Evolutionary conservation across 2,329 filamentous ascomycete species (phyloP).

Genomic region (Microdochium bolleyi): DNA sequence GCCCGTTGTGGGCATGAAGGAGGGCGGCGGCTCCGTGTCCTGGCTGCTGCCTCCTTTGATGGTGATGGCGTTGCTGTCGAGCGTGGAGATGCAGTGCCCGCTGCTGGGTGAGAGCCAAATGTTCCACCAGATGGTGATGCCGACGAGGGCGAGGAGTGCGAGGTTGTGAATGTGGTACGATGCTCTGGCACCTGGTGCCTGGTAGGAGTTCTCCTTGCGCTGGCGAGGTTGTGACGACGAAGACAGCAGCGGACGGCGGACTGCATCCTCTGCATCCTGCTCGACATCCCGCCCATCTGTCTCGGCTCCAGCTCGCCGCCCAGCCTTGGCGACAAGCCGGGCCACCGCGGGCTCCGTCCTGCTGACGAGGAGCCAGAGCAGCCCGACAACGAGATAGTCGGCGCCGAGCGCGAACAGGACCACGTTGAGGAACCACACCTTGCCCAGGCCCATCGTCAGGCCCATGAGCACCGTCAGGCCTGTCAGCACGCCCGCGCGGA

Average conservation of each 20-base stretch:
- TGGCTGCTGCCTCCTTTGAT: background rate
- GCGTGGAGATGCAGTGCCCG: constrained; percentile 23
- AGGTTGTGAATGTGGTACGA: constrained; percentile 34
- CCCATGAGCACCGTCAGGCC: constrained; percentile 23
- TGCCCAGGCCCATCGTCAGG: constrained; percentile 19
- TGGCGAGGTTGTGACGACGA: constrained; percentile 5
- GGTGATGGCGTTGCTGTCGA: constrained; percentile 1
- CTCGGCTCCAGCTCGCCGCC: constrained; percentile 6
- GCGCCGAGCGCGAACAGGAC: constrained; percentile 35
- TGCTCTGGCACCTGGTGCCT: constrained; percentile 5
- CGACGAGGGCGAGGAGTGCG: constrained; percentile 21
- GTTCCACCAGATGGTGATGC: constrained; percentile 36
- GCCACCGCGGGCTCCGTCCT: constrained; percentile 25
- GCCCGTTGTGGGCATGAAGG: background rate
- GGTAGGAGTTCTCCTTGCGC: constrained; percentile 10
- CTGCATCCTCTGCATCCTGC: background rate
- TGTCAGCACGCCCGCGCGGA: constrained; percentile 26
- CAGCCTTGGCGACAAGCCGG: constrained; percentile 11
- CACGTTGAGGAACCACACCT: constrained; percentile 32
- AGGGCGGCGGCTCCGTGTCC: background rate
- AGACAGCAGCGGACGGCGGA: background rate
- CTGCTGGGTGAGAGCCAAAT: constrained; percentile 32
- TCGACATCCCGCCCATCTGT: constrained; percentile 16
- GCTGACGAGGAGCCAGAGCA: constrained; percentile 29
- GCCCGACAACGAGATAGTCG: constrained; percentile 33